phyloP scores from a whole-genome alignment of 116 monocot genomes.

The Cymodocea nodosa region DNA sequence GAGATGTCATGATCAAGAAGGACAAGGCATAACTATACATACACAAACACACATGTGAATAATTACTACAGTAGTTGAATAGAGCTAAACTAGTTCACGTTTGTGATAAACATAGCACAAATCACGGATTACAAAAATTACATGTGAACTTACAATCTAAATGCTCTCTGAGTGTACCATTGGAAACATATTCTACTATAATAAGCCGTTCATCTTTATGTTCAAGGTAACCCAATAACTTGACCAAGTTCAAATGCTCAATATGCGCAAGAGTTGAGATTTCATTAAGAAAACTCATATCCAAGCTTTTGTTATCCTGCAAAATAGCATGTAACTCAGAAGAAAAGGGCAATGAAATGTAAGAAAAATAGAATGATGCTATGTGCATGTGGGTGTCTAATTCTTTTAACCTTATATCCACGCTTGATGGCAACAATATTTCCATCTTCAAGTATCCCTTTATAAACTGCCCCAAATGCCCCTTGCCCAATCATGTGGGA shows the following conservation, averaged over 20 bases:
- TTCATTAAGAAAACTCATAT: conserved; percentile 46
- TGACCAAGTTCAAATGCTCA: conserved; percentile 72
- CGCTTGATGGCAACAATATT: conserved; percentile 68
- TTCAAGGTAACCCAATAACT: conserved; percentile 57
- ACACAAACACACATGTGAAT: background rate
- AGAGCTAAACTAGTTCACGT: no score
- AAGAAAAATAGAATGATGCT: background rate
- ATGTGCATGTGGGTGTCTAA: background rate
- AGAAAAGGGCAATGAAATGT: background rate
- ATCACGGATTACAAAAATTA: no score
- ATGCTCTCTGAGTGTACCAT: conserved; percentile 80
- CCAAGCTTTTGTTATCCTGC: conserved; percentile 28
- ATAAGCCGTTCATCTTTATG: conserved; percentile 43
- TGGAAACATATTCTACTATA: conserved; percentile 56
- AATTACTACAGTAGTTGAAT: background rate
- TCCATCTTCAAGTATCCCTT: conserved; percentile 54
- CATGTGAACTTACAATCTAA: conserved; percentile 40
- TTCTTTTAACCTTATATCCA: conserved; percentile 42
- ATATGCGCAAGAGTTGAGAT: conserved; percentile 36
- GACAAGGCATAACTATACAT: background rate
- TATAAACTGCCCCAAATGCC: conserved; percentile 63
- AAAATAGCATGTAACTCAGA: background rate
- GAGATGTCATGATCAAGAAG: no score
- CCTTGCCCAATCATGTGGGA: conserved; percentile 60
- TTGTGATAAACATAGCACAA: no score